Evolutionary conservation across 768 basidiomycete genomes (phyloP), one percentile per base, ranked within the genome.

Genomic region (Dacryopinax spathularia): DNA sequence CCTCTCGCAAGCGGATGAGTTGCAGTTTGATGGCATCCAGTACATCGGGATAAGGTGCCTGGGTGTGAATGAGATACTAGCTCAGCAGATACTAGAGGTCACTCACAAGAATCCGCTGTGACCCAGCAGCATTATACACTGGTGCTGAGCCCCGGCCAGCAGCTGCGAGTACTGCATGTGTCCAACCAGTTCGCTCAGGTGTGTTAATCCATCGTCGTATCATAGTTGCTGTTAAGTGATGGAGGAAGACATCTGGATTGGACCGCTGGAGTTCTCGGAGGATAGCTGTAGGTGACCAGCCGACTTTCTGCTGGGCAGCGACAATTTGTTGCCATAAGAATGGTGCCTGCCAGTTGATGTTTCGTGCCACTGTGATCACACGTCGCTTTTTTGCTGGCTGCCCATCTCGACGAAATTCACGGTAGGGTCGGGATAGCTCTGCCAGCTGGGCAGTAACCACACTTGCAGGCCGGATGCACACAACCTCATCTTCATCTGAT

Each of bases 1-100:
- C 34, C 3, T 20, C 48, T 5, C 70, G 65, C 16, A 71, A 37
- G 18, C 29, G 63, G 10, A 22, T 10, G 1, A 71, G 65, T 27
- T 63, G 63, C 12, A 56, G 62, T 34, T 66, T 67, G 62, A 71
- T 65, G 12, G 62, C 60, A 9, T 64, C 35, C 4, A 68, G 60
- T 44, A 71, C 59, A 2, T 64, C 65, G 1, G 70, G 70, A 60
- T 64, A 66, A 78, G 64, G 66, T 69, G 39, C 39, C 39, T 41
- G 39, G 16, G 22, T 22, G 6, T 6, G 6, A 18, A 22, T 41
- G 4, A 41, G 39, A 6, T 7, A n/a, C n/a, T n/a, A n/a, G n/a
- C 7, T 7, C 18, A 7, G 18, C 16, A 18, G 39, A 6, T 18
- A 18, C 7, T 5, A 6, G 18, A 18, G 5, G 18, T 5, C 4